Evolutionary conservation across 805 yeast genomes (phyloP).

Genomic region (Isabelozyma pseudorhagii): DNA sequence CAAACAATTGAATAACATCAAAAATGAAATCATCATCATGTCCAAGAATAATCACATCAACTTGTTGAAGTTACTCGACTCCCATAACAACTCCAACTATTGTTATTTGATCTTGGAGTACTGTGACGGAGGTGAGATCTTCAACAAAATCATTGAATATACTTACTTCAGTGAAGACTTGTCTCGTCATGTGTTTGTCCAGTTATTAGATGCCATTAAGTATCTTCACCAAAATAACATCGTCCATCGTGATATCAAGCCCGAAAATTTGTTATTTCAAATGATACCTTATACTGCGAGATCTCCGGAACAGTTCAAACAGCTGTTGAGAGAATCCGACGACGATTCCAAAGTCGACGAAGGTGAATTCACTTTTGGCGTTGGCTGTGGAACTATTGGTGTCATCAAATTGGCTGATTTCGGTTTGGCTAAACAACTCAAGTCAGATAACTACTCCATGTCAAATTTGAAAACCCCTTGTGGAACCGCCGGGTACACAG

Average conservation of each 20-base stretch:
- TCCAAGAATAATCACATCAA: slow-evolving; percentile 59
- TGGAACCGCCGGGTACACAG: slow-evolving; percentile 75
- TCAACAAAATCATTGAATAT: slow-evolving; percentile 72
- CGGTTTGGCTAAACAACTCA: slow-evolving; percentile 62
- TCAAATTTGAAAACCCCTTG: slow-evolving; percentile 61
- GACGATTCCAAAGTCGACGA: slow-evolving; percentile 61
- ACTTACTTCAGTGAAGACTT: slow-evolving; percentile 75
- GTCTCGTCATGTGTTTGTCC: slow-evolving; percentile 68
- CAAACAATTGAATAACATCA: slow-evolving; percentile 53
- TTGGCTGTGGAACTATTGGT: slow-evolving; percentile 67
- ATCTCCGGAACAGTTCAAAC: slow-evolving; percentile 23
- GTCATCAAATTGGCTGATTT: slow-evolving; percentile 65
- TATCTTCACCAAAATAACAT: slow-evolving; percentile 65
- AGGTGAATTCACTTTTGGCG: slow-evolving; percentile 48
- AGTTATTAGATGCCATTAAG: slow-evolving; percentile 66
- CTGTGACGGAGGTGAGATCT: slow-evolving; percentile 76
- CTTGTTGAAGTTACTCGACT: slow-evolving; percentile 53
- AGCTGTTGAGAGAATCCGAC: slow-evolving; percentile 46
- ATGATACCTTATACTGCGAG: slow-evolving; percentile 49
- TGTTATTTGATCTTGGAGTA: slow-evolving; percentile 68
- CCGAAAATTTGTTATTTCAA: slow-evolving; percentile 68
- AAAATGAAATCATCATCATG: slow-evolving; percentile 75
- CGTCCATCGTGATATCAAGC: slow-evolving; percentile 81
- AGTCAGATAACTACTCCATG: slow-evolving; percentile 22
- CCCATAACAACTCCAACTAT: slow-evolving; percentile 48